Conservation (phyloP, 805 yeast genomes). For the Hermanozyma aechmeae region DNA sequence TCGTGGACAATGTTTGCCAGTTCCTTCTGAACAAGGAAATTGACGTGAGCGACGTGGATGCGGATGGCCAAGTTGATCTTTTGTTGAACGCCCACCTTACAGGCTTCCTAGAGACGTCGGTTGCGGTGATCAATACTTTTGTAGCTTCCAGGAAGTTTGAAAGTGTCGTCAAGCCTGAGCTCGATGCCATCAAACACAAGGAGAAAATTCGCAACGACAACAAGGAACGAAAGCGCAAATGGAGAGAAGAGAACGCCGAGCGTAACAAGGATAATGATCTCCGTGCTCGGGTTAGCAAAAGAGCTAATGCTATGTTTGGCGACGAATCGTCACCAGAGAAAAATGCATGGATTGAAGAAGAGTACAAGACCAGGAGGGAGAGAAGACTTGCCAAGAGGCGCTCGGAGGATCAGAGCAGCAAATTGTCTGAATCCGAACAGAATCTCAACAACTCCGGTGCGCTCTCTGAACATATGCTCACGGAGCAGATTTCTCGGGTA, state of each 20-base stretch:
- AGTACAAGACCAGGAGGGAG: slow-evolving; percentile 56
- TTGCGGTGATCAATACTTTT: too few species aligned
- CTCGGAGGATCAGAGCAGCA: too few species aligned
- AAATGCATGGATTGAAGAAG: slow-evolving; percentile 65
- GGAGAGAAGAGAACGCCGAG: slow-evolving; percentile 75
- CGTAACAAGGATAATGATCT: slow-evolving; percentile 85
- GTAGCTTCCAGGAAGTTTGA: too few species aligned
- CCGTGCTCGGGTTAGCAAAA: slow-evolving; percentile 62
- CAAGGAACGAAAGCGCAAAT: slow-evolving; percentile 68
- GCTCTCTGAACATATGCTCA: too few species aligned
- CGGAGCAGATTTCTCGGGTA: too few species aligned
- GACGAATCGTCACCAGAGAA: slow-evolving; percentile 43
- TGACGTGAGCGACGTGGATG: slow-evolving; percentile 11
- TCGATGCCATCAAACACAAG: slow-evolving; percentile 30
- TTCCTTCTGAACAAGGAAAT: slow-evolving; percentile 7
- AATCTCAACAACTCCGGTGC: too few species aligned
- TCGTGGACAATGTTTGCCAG: slow-evolving; percentile 20
- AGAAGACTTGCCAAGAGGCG: slow-evolving; percentile 48
- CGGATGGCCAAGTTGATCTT: slow-evolving; percentile 16
- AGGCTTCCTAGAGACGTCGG: too few species aligned
- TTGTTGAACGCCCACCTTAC: too few species aligned
- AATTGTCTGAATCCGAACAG: too few species aligned
- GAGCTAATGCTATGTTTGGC: slow-evolving; percentile 66
- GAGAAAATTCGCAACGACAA: slow-evolving; percentile 60
- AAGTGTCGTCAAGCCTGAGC: slow-evolving; percentile 18